phyloP scores from a whole-genome alignment of 202 grass and related monocot species.

The Panicum hallii region DNA sequence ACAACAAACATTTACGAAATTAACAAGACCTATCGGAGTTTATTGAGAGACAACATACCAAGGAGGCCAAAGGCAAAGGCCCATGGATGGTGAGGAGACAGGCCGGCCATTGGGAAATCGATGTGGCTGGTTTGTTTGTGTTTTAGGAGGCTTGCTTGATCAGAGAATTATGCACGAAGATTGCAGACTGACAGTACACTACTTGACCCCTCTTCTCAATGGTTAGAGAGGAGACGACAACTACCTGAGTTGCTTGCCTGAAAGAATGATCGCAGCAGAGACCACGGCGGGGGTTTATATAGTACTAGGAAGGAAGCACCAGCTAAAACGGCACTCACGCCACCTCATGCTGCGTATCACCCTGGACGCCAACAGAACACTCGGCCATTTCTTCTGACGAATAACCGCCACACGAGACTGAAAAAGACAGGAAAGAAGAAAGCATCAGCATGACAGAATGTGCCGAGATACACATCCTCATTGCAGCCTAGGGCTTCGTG shows the following conservation, averaged over 20 bases:
- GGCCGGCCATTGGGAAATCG: neutral
- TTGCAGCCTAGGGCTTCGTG: neutral
- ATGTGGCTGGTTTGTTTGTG: too few species aligned
- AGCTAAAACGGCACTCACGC: neutral
- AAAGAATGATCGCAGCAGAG: neutral
- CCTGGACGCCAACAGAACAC: neutral
- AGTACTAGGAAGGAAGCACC: neutral
- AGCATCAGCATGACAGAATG: neutral
- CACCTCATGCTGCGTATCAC: neutral
- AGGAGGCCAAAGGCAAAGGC: neutral
- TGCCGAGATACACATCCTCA: neutral
- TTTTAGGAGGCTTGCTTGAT: neutral
- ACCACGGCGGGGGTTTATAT: neutral
- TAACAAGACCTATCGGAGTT: neutral
- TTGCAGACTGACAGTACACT: too few species aligned
- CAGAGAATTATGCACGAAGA: too few species aligned
- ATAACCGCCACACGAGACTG: neutral
- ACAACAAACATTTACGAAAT: neutral
- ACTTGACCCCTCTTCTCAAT: neutral
- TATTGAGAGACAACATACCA: neutral
- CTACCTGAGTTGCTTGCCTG: neutral
- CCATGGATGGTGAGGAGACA: neutral
- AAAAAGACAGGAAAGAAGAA: neutral
- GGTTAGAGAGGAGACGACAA: neutral
- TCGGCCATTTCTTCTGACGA: neutral